phyloP scores from a whole-genome alignment of 257 asterid genomes.

The Craterostigma plantagineum region DNA sequence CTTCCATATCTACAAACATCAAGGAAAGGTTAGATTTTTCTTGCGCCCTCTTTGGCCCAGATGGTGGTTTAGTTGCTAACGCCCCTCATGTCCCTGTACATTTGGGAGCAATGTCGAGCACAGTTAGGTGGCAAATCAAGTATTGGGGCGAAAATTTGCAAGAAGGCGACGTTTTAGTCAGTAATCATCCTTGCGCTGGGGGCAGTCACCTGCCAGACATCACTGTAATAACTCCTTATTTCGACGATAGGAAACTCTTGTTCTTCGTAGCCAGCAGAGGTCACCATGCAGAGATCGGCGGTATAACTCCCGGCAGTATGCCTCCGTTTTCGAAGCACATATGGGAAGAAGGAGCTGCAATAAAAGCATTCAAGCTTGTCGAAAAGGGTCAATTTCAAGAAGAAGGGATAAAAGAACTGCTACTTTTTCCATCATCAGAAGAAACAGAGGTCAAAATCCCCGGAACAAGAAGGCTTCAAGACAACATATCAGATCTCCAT shows the following conservation, averaged over 20 bases:
- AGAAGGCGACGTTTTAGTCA: slow-evolving; percentile 88
- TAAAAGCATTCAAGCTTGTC: slow-evolving; percentile 88
- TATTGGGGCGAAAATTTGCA: slow-evolving; percentile 62
- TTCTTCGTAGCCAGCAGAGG: slow-evolving; percentile 96
- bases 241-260: slow-evolving; percentile 47
- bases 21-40: slow-evolving; percentile 94
- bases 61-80: slow-evolving; percentile 91
- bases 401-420: slow-evolving; percentile 70
- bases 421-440: slow-evolving; percentile 38
- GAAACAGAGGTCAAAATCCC: slow-evolving; percentile 37
- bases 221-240: slow-evolving; percentile 83
- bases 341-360: slow-evolving; percentile 99
- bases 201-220: slow-evolving; percentile 97
- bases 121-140: slow-evolving; percentile 80
- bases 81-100: slow-evolving; percentile 99
- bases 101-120: slow-evolving; percentile 98
- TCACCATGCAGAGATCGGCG: slow-evolving; percentile 97
- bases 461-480: slow-evolving; percentile 89
- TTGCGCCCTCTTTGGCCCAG: slow-evolving; percentile 92
- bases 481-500: slow-evolving; percentile 80
- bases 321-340: slow-evolving; percentile 92
- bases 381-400: slow-evolving; percentile 74
- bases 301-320: slow-evolving; percentile 98
- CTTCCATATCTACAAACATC: slow-evolving; percentile 87
- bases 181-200: slow-evolving; percentile 91